Evolutionary conservation across 2,329 filamentous ascomycete species (phyloP).

Genomic region (Apiospora aurea): DNA sequence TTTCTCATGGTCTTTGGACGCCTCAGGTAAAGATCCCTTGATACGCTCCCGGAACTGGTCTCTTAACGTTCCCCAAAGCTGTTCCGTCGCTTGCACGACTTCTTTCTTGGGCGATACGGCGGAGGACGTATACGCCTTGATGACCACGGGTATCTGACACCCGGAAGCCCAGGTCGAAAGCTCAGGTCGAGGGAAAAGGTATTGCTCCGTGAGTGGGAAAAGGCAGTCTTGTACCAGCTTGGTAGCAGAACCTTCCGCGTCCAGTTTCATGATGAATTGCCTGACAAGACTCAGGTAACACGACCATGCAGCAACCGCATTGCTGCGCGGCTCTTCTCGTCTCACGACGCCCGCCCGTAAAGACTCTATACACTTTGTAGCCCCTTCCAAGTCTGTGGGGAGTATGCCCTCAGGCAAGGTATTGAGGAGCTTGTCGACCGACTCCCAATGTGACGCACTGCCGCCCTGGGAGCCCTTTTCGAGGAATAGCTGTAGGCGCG

Average conservation of each 20-base stretch:
- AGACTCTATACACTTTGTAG: conserved; percentile 68
- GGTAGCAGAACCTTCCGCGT: conserved; percentile 51
- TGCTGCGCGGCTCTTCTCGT: conserved; percentile 76
- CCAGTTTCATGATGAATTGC: conserved; percentile 56
- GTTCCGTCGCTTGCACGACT: conserved; percentile 56
- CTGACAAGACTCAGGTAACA: conserved; percentile 73
- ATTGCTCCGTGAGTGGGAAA: conserved; percentile 62
- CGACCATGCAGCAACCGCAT: conserved; percentile 74
- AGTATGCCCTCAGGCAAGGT: conserved; percentile 62
- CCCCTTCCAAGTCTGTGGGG: conserved; percentile 58
- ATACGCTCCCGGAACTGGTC: conserved; percentile 70
- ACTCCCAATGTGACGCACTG: conserved; percentile 74
- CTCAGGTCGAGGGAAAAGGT: conserved; percentile 55
- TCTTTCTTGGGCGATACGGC: conserved; percentile 49
- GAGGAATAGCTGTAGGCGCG: conserved; percentile 73
- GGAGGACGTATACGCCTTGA: conserved; percentile 55
- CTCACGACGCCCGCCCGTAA: conserved; percentile 74
- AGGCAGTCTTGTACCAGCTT: conserved; percentile 57
- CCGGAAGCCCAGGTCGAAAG: conserved; percentile 46
- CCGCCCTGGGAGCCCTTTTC: conserved; percentile 86
- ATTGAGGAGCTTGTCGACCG: conserved; percentile 68
- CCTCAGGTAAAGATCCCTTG: conserved; percentile 78
- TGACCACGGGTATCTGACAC: conserved; percentile 47
- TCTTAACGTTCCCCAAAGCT: conserved; percentile 70
- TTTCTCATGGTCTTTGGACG: conserved; percentile 76